Conservation (phyloP, 495 filamentous ascomycete genomes). For the Lepraria neglecta region DNA sequence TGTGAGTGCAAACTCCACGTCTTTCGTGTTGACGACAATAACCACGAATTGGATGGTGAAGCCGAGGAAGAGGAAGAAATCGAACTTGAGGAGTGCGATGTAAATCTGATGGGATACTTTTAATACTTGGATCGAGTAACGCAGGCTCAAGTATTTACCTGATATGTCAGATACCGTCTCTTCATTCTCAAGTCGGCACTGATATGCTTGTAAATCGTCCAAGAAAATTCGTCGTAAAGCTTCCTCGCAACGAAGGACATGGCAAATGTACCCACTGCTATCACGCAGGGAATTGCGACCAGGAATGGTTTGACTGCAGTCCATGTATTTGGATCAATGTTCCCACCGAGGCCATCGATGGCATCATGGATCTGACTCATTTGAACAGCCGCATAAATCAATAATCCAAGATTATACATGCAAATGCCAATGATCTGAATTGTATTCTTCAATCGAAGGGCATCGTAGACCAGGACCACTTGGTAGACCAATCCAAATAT, state of each 20-base stretch:
- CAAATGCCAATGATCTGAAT: slow-evolving; percentile 97
- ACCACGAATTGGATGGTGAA: slow-evolving; percentile 98
- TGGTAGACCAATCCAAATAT: slow-evolving; percentile 96
- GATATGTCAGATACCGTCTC: slow-evolving; percentile 89
- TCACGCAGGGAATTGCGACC: slow-evolving; percentile 77
- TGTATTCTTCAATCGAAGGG: slow-evolving; percentile 89
- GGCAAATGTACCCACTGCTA: slow-evolving; percentile 64
- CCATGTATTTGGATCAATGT: slow-evolving; percentile 53
- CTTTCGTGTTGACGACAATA: slow-evolving; percentile 63
- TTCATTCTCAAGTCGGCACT: slow-evolving; percentile 96
- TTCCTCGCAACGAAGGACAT: slow-evolving; percentile 81
- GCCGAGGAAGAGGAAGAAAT: slow-evolving; percentile 99
- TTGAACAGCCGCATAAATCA: slow-evolving; percentile 89
- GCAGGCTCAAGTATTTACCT: slow-evolving; percentile 48
- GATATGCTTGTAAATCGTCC: slow-evolving; percentile 99
- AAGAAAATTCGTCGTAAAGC: slow-evolving; percentile 96
- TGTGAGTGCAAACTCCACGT: slow-evolving; percentile 77
- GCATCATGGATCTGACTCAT: slow-evolving; percentile 79
- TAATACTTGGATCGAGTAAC: slow-evolving; percentile 14
- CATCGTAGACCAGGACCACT: slow-evolving; percentile 82
- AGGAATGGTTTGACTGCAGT: slow-evolving; percentile 61
- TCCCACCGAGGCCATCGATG: slow-evolving; percentile 42
- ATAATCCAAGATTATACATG: slow-evolving; percentile 79
- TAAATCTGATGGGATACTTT: slow-evolving; percentile 67
- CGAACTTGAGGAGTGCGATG: slow-evolving; percentile 95